Conservation (phyloP, 176 grass and related monocot genomes). For the Carex pumila region DNA sequence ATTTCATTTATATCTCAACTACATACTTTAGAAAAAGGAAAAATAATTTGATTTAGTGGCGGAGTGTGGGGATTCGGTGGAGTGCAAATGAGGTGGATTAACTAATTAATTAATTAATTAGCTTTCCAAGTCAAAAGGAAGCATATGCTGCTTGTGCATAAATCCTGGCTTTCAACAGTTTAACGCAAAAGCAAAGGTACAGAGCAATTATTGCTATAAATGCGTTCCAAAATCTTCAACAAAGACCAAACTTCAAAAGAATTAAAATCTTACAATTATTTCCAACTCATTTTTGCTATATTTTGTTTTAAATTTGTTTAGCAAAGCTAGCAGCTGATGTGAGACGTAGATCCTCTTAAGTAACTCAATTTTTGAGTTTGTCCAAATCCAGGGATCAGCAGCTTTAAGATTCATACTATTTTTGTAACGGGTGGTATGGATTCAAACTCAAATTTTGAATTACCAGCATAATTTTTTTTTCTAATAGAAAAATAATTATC, state of each 20-base stretch:
- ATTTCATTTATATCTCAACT: no score
- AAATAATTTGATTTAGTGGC: background rate
- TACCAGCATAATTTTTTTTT: no score
- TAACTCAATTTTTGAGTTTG: no score
- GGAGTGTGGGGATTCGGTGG: background rate
- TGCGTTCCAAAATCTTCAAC: background rate
- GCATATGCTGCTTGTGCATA: background rate
- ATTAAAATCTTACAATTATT: background rate
- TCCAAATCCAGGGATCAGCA: no score
- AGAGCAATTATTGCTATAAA: background rate
- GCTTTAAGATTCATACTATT: no score
- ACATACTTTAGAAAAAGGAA: background rate
- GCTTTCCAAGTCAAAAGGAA: background rate
- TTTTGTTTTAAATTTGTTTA: background rate
- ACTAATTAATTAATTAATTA: background rate
- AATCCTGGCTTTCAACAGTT: conserved; percentile 4
- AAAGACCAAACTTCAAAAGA: background rate
- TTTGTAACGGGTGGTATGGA: no score
- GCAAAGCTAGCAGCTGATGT: background rate
- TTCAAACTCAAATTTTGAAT: no score
- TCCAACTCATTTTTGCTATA: background rate
- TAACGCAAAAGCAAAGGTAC: background rate
- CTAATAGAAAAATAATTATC: no score
- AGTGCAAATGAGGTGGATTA: background rate
- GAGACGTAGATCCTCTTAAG: no score